These are phyloP conservation scores for Euclidium syriacum DNA, from an alignment of 345 rosid genomes.

Conservation along the genomic window DNA sequence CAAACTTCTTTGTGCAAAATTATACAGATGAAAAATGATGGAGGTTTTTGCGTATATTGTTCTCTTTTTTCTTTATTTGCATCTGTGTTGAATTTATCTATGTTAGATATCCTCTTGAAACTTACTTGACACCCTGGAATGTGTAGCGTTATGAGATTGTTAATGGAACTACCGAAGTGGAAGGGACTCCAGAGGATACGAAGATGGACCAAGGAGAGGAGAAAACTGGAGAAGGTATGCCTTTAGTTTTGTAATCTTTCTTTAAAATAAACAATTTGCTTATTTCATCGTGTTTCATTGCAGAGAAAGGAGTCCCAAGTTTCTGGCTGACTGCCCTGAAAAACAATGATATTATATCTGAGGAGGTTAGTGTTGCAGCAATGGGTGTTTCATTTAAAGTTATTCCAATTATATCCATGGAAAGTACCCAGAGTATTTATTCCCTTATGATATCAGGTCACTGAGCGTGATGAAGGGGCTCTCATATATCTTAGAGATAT, in stretches of 20 bases:
- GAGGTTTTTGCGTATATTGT: not conserved
- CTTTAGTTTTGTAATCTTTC: not conserved
- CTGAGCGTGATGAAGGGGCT: slow-evolving; percentile 86
- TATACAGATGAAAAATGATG: not conserved
- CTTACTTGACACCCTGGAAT: slow-evolving; percentile 8
- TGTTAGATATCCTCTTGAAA: not conserved
- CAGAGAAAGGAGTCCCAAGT: slow-evolving; percentile 93
- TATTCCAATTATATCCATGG: not conserved
- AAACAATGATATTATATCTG: slow-evolving; percentile 70
- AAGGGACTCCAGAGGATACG: slow-evolving; percentile 47
- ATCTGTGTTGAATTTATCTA: not conserved
- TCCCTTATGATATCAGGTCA: slow-evolving; percentile 40
- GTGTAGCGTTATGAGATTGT: slow-evolving; percentile 82
- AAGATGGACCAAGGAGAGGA: slow-evolving; percentile 53
- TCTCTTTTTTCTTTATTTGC: not conserved
- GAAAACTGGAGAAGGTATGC: slow-evolving; percentile 52
- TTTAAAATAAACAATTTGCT: not conserved
- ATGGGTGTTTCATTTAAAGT: not conserved
- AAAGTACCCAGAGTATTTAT: not conserved
- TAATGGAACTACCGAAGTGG: slow-evolving; percentile 64
- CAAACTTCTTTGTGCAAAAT: not conserved
- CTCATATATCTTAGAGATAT: slow-evolving; percentile 71
- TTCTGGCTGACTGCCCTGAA: slow-evolving; percentile 93
- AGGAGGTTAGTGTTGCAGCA: slow-evolving; percentile 27
- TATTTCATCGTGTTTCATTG: slow-evolving; percentile 18